A percentile compares a stretch with the other conserved stretches of the same genome.
Evolutionary conservation across 129 eudicot species (phyloP).

Genomic region (Chrysanthemum seticuspe): DNA sequence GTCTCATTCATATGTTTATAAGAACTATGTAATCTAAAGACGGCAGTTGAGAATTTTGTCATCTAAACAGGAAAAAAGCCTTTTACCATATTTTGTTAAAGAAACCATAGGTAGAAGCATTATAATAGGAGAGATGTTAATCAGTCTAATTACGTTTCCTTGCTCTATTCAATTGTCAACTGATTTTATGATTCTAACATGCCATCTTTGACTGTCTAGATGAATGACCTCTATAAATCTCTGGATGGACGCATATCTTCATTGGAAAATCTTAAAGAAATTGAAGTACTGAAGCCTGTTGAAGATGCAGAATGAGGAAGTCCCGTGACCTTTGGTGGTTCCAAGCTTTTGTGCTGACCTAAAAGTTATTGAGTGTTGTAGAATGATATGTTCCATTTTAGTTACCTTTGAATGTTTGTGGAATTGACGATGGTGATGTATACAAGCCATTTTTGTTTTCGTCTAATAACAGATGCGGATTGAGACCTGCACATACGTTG

Average conservation of each 20-base stretch:
- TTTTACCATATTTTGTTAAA: too few species aligned
- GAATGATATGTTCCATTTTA: conserved; percentile 27
- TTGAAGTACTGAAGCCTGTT: conserved; percentile 31
- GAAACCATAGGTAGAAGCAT: too few species aligned
- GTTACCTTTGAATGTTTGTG: conserved; percentile 16
- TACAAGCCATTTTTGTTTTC: conserved; percentile 27
- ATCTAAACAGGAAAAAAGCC: too few species aligned
- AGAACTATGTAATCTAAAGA: too few species aligned
- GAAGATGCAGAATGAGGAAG: conserved; percentile 41
- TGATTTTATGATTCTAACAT: conserved; percentile 14
- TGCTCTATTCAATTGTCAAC: background rate
- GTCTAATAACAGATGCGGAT: conserved; percentile 26
- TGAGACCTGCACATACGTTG: conserved; percentile 16
- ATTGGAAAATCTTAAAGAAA: conserved; percentile 44
- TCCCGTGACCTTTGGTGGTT: conserved; percentile 11
- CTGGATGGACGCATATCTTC: conserved; percentile 46
- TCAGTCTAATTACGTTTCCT: too few species aligned
- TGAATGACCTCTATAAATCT: conserved; percentile 41
- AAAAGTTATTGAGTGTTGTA: conserved; percentile 27
- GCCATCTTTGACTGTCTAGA: conserved; percentile 24
- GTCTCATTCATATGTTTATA: too few species aligned
- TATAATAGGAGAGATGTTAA: too few species aligned
- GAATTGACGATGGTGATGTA: conserved; percentile 25
- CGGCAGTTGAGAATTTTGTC: too few species aligned
- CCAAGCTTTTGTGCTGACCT: conserved; percentile 14